phyloP scores from a whole-genome alignment of 192 early-diverging fungal species.

The Haplosporangium gracile region DNA sequence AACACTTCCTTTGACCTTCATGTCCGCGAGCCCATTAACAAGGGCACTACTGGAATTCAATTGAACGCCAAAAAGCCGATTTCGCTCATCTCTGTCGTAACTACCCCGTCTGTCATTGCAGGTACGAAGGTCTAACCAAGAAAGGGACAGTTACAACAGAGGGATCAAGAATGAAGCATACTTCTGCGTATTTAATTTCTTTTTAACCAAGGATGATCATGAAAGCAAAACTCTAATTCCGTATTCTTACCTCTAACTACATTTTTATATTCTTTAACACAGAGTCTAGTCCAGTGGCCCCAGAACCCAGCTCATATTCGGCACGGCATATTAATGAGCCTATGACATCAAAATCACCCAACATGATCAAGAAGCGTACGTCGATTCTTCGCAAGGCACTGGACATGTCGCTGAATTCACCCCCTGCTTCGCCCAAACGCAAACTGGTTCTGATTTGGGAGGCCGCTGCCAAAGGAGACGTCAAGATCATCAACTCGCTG shows the following conservation, averaged over 20 bases:
- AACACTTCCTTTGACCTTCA: slow-evolving; percentile 52
- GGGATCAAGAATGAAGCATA: not conserved
- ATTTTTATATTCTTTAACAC: not conserved
- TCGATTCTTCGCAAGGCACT: slow-evolving; percentile 46
- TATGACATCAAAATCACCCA: slow-evolving; percentile 24
- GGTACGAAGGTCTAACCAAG: slow-evolving; percentile 14
- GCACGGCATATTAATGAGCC: slow-evolving; percentile 16
- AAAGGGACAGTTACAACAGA: not conserved
- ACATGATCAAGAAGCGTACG: slow-evolving; percentile 24
- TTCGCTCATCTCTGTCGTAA: slow-evolving; percentile 51
- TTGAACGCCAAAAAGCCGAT: slow-evolving; percentile 55
- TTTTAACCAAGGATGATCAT: not conserved
- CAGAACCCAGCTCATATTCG: slow-evolving; percentile 1
- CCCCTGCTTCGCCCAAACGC: slow-evolving; percentile 45
- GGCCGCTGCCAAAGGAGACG: slow-evolving; percentile 44
- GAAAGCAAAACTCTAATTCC: not conserved
- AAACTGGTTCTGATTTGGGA: slow-evolving; percentile 52
- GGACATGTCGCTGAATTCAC: slow-evolving; percentile 54
- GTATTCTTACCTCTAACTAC: not conserved
- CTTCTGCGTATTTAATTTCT: not conserved
- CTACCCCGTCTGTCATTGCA: slow-evolving; percentile 43
- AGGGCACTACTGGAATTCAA: slow-evolving; percentile 48
- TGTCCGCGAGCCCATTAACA: slow-evolving; percentile 53
- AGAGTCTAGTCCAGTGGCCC: slow-evolving; percentile 23
- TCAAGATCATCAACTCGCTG: slow-evolving; percentile 35